These are phyloP conservation scores for Torulaspora gathmanii DNA, from an alignment of 805 yeast species.

Conservation along the genomic window DNA sequence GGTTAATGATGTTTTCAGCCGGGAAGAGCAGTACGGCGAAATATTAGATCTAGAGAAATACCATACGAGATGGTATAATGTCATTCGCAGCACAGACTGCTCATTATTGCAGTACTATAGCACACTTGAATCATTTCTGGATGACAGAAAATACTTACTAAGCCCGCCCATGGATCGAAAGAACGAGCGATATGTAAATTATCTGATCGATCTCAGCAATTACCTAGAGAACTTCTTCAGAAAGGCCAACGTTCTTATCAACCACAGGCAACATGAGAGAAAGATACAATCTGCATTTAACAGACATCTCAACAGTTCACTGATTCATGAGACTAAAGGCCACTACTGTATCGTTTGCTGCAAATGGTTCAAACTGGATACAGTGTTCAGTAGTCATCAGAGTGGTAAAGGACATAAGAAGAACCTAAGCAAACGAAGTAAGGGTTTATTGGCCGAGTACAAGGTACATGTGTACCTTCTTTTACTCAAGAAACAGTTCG, in stretches of 20 bases:
- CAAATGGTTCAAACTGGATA: constrained; percentile 53
- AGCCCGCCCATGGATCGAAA: constrained; percentile 31
- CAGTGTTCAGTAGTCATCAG: constrained; percentile 68
- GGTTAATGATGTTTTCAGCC: constrained; percentile 48
- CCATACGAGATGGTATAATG: constrained; percentile 52
- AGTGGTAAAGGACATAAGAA: constrained; percentile 70
- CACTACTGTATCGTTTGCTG: constrained; percentile 61
- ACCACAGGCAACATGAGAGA: constrained; percentile 31
- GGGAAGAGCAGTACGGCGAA: constrained; percentile 61
- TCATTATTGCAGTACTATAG: constrained; percentile 50
- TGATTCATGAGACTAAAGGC: constrained; percentile 22
- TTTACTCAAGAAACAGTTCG: constrained; percentile 40
- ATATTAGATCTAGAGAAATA: constrained; percentile 51
- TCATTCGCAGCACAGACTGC: constrained; percentile 36
- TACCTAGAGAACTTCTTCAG: constrained; percentile 50
- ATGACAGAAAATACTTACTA: constrained; percentile 24
- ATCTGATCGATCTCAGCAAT: constrained; percentile 41
- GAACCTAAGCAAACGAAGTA: constrained; percentile 33
- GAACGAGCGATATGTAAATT: constrained; percentile 39
- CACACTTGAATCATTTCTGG: constrained; percentile 41
- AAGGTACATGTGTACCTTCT: constrained; percentile 38
- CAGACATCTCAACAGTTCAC: constrained; percentile 21
- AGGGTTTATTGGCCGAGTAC: constrained; percentile 37
- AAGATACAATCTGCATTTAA: constrained; percentile 9
- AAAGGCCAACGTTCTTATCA: constrained; percentile 47